These are phyloP conservation scores for Amanita subjunquillea DNA, from an alignment of 768 basidiomycete species.

Conservation along the genomic window DNA sequence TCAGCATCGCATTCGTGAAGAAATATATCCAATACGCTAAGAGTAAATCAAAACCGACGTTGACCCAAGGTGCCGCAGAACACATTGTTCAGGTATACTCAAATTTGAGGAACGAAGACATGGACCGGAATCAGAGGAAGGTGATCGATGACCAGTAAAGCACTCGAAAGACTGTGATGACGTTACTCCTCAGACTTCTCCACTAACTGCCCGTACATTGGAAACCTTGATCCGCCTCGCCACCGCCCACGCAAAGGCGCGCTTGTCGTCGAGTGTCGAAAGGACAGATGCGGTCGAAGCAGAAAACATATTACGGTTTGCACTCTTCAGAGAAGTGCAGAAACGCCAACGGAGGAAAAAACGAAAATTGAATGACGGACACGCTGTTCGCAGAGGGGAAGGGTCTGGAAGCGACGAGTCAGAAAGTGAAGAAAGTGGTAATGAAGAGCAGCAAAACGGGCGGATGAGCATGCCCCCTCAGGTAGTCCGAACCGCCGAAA, in stretches of 20 bases:
- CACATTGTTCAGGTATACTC: conserved; percentile 91
- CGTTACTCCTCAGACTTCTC: conserved; percentile 64
- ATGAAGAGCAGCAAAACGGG: conserved; percentile 28
- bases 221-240: conserved; percentile 97
- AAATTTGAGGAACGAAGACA: conserved; percentile 82
- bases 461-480: conserved; percentile 42
- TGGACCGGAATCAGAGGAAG: conserved; percentile 84
- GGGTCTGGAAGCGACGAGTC: conserved; percentile 43
- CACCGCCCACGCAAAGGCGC: conserved; percentile 95
- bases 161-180: conserved; percentile 8
- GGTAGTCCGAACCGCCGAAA: conserved; percentile 17
- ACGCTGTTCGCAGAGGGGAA: conserved; percentile 34
- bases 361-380: conserved; percentile 72
- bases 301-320: conserved; percentile 93
- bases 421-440: conserved; percentile 40
- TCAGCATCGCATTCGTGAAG: conserved; percentile 92
- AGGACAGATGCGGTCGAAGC: conserved; percentile 81
- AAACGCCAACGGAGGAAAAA: conserved; percentile 77
- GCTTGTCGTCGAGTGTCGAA: conserved; percentile 79
- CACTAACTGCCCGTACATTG: conserved; percentile 94
- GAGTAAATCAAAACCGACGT: conserved; percentile 69
- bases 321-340: conserved; percentile 94
- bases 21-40: conserved; percentile 99
- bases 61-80: conserved; percentile 92
- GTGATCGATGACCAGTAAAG: conserved; percentile 22